A percentile compares a stretch with the other conserved stretches of the same genome.
phyloP scores from a whole-genome alignment of 2,329 filamentous ascomycete genomes.

The Herpotrichia juniperi region DNA sequence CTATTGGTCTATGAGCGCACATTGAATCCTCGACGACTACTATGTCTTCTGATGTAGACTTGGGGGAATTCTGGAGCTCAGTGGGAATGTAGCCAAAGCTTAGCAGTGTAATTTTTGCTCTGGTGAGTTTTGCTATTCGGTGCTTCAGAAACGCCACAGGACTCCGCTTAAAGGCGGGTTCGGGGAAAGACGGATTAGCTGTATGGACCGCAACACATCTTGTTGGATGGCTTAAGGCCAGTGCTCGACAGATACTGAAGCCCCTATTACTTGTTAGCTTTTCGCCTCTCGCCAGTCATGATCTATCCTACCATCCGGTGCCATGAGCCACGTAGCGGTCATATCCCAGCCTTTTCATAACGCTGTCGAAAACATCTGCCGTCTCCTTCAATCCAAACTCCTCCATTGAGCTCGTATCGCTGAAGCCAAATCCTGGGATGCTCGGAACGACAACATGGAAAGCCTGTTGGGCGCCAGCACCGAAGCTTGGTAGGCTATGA shows the following conservation, averaged over 20 bases:
- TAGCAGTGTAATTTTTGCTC: constrained; percentile 49
- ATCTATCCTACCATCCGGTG: constrained; percentile 51
- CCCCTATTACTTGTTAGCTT: constrained; percentile 39
- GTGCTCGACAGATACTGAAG: constrained; percentile 48
- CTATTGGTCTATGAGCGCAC: constrained; percentile 9
- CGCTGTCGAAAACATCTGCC: constrained; percentile 60
- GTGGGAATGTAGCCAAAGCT: constrained; percentile 63
- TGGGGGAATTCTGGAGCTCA: constrained; percentile 49
- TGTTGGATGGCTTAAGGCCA: constrained; percentile 56
- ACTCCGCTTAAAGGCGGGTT: constrained; percentile 55
- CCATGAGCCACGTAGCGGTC: constrained; percentile 63
- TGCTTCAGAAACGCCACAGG: constrained; percentile 62
- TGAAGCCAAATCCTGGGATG: constrained; percentile 71
- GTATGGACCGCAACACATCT: constrained; percentile 67
- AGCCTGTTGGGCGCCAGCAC: constrained; percentile 40
- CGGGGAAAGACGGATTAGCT: constrained; percentile 61
- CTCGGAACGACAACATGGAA: constrained; percentile 73
- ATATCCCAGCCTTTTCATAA: constrained; percentile 69
- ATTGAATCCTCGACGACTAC: background rate
- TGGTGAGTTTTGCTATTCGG: constrained; percentile 55
- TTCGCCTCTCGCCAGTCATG: background rate
- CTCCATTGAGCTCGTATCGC: constrained; percentile 63
- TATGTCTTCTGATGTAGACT: background rate
- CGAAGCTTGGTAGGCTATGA: constrained; percentile 44
- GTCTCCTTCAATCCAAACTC: constrained; percentile 58